Evolutionary conservation across 2,329 filamentous ascomycete species (phyloP).

Genomic region (Chrysoporthe deuterocubensis): DNA sequence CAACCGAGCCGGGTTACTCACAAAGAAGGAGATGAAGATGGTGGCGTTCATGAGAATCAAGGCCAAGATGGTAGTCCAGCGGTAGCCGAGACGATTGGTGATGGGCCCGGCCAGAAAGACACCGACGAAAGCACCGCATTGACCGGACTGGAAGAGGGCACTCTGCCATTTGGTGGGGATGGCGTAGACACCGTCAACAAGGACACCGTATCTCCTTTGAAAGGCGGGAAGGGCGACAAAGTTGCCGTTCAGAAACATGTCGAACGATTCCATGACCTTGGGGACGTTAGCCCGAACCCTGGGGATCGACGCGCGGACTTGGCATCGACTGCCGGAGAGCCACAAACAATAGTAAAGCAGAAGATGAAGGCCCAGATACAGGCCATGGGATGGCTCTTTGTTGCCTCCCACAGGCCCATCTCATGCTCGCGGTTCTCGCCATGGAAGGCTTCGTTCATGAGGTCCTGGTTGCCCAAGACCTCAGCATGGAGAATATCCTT

Average conservation of each 20-base stretch:
- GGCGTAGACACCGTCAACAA: slow-evolving; percentile 36
- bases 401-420: slow-evolving; percentile 44
- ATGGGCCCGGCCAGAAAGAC: slow-evolving; percentile 63
- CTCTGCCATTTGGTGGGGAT: slow-evolving; percentile 62
- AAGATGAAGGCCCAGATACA: slow-evolving; percentile 53
- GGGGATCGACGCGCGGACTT: background rate
- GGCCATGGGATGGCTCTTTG: slow-evolving; percentile 48
- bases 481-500: slow-evolving; percentile 40
- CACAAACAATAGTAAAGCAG: slow-evolving; percentile 54
- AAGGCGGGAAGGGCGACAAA: slow-evolving; percentile 49
- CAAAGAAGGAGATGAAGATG: slow-evolving; percentile 57
- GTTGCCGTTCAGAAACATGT: slow-evolving; percentile 52
- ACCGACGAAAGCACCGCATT: slow-evolving; percentile 63
- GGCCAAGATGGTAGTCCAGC: slow-evolving; percentile 58
- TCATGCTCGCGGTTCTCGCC: slow-evolving; percentile 49
- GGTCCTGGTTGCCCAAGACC: slow-evolving; percentile 40
- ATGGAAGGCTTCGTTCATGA: slow-evolving; percentile 46
- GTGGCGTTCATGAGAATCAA: slow-evolving; percentile 62
- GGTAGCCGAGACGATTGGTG: slow-evolving; percentile 62
- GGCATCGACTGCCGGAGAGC: background rate
- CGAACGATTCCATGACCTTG: slow-evolving; percentile 55
- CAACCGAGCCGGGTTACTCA: background rate
- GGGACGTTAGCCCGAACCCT: background rate
- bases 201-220: slow-evolving; percentile 42
- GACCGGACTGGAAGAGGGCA: slow-evolving; percentile 59